Evolutionary conservation across 208 protist genomes (phyloP), one percentile per base, ranked within the genome.

Genomic region (Phytomonas sp.): DNA sequence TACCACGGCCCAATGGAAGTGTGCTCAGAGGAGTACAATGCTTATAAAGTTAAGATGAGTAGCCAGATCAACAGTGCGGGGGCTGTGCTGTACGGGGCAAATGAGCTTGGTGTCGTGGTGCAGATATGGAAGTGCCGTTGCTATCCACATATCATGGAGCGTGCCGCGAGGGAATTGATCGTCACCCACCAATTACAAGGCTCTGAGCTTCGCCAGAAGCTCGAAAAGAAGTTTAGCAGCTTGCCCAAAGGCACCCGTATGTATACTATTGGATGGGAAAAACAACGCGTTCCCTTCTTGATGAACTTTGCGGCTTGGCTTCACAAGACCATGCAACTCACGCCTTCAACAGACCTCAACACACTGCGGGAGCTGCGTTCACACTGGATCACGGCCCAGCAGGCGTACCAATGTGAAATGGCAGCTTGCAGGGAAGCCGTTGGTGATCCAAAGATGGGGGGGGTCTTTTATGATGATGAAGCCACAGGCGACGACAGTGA

Each of bases 91-190:
- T 95, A 95, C 75, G 90, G 90, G 13, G n/a, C 56, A 5, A 79
- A 80, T 51, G 67, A 29, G 23, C 33, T 17, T 1, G 88, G 78
- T 2, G 43, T 53, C 61, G 87, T 93, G 40, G 82, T 91, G 60
- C 80, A 85, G 43, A 53, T 95, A 78, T 93, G 87, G 85, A 88
- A 89, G 80, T 81, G 83, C 62, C 81, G 75, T 31, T 79, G 72
- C 67, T 80, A 85, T 37, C 67, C 81, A 26, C 79, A 87, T 68
- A 70, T 68, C 7, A 68, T 93, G 59, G 85, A 95, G 84, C 81
- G 87, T 5, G 74, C 73, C 0, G 82, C 84, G 51, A 87, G 91
- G 72, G 87, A 95, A 73, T 77, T 79, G 60, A 87, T 95, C 69
- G 78, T 89, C 13, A 90, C 79, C 2, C 82, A 89, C 63, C 74